Percentiles rank a stretch among this genome's conserved stretches.
phyloP scores from a whole-genome alignment of 371 early-diverging fungal species.

The Cokeromyces recurvatus region DNA sequence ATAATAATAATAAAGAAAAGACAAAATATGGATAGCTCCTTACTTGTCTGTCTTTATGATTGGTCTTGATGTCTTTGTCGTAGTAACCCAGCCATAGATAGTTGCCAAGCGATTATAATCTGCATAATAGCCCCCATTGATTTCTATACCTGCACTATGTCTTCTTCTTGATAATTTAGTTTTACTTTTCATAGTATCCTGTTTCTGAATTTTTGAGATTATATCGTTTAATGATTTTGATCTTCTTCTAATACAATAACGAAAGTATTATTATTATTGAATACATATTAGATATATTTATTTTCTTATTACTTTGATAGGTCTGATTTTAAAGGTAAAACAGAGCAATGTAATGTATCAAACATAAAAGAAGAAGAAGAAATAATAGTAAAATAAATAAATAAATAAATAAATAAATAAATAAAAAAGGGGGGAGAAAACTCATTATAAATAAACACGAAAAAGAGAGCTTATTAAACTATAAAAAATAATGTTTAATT shows the following conservation, averaged over 20 bases:
- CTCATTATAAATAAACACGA: no score
- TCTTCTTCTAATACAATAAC: constrained; percentile 21
- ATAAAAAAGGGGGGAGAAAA: not conserved
- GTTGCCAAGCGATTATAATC: constrained; percentile 48
- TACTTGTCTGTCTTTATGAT: no score
- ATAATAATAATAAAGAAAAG: no score
- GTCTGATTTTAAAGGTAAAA: not conserved
- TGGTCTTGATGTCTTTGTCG: no score
- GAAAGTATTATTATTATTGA: not conserved
- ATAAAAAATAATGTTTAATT: no score
- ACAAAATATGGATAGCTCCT: no score
- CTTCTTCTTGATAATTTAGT: constrained; percentile 28
- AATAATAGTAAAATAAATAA: no score
- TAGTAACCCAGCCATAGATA: constrained; percentile 55
- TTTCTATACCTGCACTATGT: constrained; percentile 44
- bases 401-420: not conserved
- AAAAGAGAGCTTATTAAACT: no score
- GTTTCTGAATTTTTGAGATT: constrained; percentile 5
- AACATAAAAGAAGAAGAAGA: not conserved
- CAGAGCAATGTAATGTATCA: not conserved
- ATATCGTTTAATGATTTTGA: constrained; percentile 40
- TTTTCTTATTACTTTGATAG: no score
- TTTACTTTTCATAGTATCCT: not conserved
- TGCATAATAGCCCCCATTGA: constrained; percentile 18
- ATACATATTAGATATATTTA: not conserved